A percentile compares a stretch with the other conserved stretches of the same genome.
Conservation (phyloP, 1,284 basidiomycete genomes). For the Trametes versicolor region DNA sequence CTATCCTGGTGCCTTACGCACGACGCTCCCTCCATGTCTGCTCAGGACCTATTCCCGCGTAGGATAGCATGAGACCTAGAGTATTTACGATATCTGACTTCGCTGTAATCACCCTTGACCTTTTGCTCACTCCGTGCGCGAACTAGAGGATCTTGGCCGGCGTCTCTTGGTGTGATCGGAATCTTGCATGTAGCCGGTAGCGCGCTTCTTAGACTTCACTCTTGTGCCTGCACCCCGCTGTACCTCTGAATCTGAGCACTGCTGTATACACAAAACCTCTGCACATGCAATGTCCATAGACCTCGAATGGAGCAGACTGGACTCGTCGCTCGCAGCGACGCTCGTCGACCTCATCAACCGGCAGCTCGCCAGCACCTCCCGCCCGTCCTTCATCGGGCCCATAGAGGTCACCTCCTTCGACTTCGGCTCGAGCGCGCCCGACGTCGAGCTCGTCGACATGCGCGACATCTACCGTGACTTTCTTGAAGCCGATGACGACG, state of each 20-base stretch:
- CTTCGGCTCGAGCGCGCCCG: constrained; percentile 86
- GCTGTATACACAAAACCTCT: neutral
- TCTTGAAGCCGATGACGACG: constrained; percentile 74
- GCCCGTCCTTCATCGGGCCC: constrained; percentile 95
- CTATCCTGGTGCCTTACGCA: constrained; percentile 36
- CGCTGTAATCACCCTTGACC: constrained; percentile 34
- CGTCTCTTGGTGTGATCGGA: too few relatives aligned
- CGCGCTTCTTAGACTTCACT: too few relatives aligned
- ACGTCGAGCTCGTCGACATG: constrained; percentile 91
- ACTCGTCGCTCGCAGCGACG: constrained; percentile 73
- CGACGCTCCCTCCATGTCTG: constrained; percentile 31
- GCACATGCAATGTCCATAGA: constrained; percentile 74
- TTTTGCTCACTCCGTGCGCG: constrained; percentile 7
- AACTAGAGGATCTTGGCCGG: too few relatives aligned
- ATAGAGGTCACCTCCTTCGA: constrained; percentile 87
- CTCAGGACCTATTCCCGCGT: constrained; percentile 19
- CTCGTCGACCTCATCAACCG: constrained; percentile 85
- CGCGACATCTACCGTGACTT: constrained; percentile 96
- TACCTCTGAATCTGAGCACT: neutral
- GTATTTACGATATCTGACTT: constrained; percentile 32
- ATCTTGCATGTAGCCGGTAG: too few relatives aligned
- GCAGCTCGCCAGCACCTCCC: constrained; percentile 73
- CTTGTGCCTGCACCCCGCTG: too few relatives aligned
- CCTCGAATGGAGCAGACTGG: constrained; percentile 80
- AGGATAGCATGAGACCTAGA: constrained; percentile 37